Conservation (phyloP, 371 early-diverging fungal genomes). For the Lichtheimia ramosa region DNA sequence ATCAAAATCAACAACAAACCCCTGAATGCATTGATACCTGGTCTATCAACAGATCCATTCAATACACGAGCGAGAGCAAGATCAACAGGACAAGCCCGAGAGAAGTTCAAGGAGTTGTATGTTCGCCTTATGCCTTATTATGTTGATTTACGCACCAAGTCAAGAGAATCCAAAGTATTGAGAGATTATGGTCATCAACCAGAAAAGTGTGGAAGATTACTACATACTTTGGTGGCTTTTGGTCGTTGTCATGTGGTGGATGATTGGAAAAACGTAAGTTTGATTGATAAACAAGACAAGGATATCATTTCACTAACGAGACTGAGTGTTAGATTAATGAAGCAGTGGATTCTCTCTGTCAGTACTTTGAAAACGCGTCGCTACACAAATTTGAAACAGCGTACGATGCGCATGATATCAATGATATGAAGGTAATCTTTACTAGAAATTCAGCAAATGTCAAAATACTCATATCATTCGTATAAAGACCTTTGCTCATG, state of each 20-base stretch:
- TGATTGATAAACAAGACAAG: not conserved
- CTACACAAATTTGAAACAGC: slow-evolving; percentile 81
- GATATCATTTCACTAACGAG: not conserved
- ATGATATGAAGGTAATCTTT: slow-evolving; percentile 58
- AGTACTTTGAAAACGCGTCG: slow-evolving; percentile 78
- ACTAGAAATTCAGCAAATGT: too few species aligned
- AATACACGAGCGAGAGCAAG: slow-evolving; percentile 50
- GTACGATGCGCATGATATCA: slow-evolving; percentile 65
- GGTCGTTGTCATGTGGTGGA: slow-evolving; percentile 54
- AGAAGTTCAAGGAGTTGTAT: slow-evolving; percentile 68
- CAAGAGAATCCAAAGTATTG: slow-evolving; percentile 71
- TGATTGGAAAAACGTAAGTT: slow-evolving; percentile 53
- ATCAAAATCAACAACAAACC: slow-evolving; percentile 51
- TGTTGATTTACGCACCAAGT: slow-evolving; percentile 62
- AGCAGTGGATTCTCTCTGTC: slow-evolving; percentile 65
- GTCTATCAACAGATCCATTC: slow-evolving; percentile 57
- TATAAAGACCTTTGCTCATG: slow-evolving; percentile 66
- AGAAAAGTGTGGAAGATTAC: slow-evolving; percentile 64
- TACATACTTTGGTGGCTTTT: slow-evolving; percentile 61
- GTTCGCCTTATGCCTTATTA: slow-evolving; percentile 70
- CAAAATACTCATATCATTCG: too few species aligned
- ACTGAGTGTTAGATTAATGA: slow-evolving; percentile 20
- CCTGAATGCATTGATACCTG: slow-evolving; percentile 56
- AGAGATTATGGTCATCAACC: slow-evolving; percentile 68
- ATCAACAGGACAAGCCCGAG: slow-evolving; percentile 61